These are phyloP conservation scores for Biscogniauxia mediterranea DNA, from an alignment of 2,329 filamentous ascomycete species.

Conservation along the genomic window DNA sequence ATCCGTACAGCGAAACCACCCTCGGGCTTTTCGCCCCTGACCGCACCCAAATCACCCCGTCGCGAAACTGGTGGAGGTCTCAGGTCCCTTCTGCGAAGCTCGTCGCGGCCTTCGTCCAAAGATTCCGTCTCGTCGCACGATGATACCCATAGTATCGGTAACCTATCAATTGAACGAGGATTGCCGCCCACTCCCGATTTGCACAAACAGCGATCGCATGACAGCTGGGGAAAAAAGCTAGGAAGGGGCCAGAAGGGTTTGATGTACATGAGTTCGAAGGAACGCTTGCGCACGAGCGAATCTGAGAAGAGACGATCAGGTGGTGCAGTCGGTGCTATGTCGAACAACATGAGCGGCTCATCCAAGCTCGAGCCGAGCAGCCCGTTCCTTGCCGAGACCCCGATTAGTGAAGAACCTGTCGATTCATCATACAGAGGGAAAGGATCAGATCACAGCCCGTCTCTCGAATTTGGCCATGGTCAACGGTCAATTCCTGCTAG, in stretches of 20 bases:
- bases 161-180: slow-evolving; percentile 60
- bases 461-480: slow-evolving; percentile 22
- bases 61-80: slow-evolving; percentile 51
- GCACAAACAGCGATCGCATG: slow-evolving; percentile 52
- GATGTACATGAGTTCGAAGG: slow-evolving; percentile 73
- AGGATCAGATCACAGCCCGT: slow-evolving; percentile 20
- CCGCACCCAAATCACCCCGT: slow-evolving; percentile 56
- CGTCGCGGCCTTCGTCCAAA: slow-evolving; percentile 59
- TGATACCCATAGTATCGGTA: slow-evolving; percentile 62
- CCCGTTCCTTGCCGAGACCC: slow-evolving; percentile 50
- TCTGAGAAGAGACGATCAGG: slow-evolving; percentile 58
- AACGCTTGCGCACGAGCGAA: slow-evolving; percentile 62
- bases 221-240: slow-evolving; percentile 62
- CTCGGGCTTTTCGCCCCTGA: slow-evolving; percentile 70
- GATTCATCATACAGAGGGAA: slow-evolving; percentile 17
- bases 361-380: slow-evolving; percentile 38
- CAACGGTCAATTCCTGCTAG: slow-evolving; percentile 55
- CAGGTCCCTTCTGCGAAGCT: slow-evolving; percentile 57
- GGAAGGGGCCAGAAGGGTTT: slow-evolving; percentile 55
- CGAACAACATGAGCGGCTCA: slow-evolving; percentile 37
- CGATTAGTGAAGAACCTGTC: slow-evolving; percentile 55
- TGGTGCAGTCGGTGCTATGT: slow-evolving; percentile 39
- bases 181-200: slow-evolving; percentile 48
- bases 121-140: slow-evolving; percentile 57
- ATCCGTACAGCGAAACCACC: slow-evolving; percentile 80